Evolutionary conservation across 2,329 filamentous ascomycete genomes (phyloP).

Genomic region (Stachybotrys echinatus): DNA sequence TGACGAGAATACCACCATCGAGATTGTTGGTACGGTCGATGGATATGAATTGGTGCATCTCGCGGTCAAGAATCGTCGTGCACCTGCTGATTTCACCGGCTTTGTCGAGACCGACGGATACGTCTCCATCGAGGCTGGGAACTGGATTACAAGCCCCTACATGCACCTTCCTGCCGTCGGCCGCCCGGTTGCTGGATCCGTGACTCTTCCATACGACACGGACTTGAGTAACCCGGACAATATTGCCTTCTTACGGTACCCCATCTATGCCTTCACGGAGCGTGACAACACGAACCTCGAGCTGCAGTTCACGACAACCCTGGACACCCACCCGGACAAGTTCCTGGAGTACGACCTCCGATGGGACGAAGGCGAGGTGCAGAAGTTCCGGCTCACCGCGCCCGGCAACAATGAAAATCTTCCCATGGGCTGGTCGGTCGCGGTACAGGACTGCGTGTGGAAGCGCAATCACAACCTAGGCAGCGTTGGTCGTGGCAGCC

Average conservation of each 20-base stretch:
- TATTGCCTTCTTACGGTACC: constrained; percentile 19
- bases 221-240: constrained; percentile 10
- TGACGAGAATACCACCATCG: constrained; percentile 33
- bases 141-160: constrained; percentile 17
- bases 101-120: constrained; percentile 27
- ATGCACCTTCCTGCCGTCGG: constrained; percentile 24
- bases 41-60: constrained; percentile 30
- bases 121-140: constrained; percentile 25
- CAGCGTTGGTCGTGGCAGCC: constrained; percentile 14
- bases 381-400: constrained; percentile 23
- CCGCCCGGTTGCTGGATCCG: constrained; percentile 13
- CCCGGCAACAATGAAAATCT: constrained; percentile 22
- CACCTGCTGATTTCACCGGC: constrained; percentile 26
- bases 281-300: constrained; percentile 17
- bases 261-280: constrained; percentile 22
- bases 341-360: constrained; percentile 45
- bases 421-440: constrained; percentile 42
- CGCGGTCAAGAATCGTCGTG: constrained; percentile 11
- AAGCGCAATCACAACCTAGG: constrained; percentile 28
- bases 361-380: constrained; percentile 33
- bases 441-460: constrained; percentile 47
- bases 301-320: constrained; percentile 31
- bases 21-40: constrained; percentile 27
- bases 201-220: constrained; percentile 11
- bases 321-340: constrained; percentile 44